Evolutionary conservation across 2,329 filamentous ascomycete genomes (phyloP).

Genomic region (Beauveria varroae): DNA sequence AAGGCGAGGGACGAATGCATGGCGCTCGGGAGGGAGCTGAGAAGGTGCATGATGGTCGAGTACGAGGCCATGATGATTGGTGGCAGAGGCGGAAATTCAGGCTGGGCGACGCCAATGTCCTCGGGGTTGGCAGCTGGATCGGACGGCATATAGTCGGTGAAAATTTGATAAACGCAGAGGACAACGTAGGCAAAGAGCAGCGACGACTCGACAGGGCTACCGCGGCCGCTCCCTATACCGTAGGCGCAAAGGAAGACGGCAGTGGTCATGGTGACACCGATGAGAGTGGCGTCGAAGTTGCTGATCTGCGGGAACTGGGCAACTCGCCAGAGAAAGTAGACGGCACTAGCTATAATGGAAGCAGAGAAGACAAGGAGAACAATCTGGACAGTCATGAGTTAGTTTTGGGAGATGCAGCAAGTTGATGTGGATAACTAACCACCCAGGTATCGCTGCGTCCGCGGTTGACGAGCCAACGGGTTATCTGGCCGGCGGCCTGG

Average conservation of each 20-base stretch:
- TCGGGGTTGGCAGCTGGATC: conserved; percentile 50
- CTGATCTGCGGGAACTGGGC: conserved; percentile 88
- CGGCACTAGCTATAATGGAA: conserved; percentile 83
- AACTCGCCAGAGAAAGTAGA: conserved; percentile 95
- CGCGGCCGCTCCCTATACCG: conserved; percentile 87
- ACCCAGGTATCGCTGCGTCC: conserved; percentile 95
- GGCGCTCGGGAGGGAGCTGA: conserved; percentile 75
- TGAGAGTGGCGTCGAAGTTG: conserved; percentile 86
- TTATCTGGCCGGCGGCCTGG: conserved; percentile 89
- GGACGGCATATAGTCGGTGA: conserved; percentile 92
- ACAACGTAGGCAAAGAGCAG: conserved; percentile 94
- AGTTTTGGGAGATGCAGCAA: conserved; percentile 13
- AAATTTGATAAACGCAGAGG: conserved; percentile 98
- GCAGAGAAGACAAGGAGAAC: conserved; percentile 79
- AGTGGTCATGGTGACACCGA: conserved; percentile 86
- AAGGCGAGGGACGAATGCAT: conserved; percentile 80
- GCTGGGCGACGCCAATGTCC: conserved; percentile 47
- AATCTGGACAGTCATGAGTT: conserved; percentile 51
- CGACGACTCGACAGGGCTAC: conserved; percentile 92
- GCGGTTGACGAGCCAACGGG: conserved; percentile 87
- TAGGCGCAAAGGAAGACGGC: conserved; percentile 88
- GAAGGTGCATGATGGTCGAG: conserved; percentile 76
- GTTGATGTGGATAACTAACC: conserved; percentile 43
- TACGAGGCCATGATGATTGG: conserved; percentile 99
- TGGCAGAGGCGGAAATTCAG: conserved; percentile 93